Base-by-base conservation (phyloP, 306 rosid genomes). In the Lathyrus tuberosus region DNA sequence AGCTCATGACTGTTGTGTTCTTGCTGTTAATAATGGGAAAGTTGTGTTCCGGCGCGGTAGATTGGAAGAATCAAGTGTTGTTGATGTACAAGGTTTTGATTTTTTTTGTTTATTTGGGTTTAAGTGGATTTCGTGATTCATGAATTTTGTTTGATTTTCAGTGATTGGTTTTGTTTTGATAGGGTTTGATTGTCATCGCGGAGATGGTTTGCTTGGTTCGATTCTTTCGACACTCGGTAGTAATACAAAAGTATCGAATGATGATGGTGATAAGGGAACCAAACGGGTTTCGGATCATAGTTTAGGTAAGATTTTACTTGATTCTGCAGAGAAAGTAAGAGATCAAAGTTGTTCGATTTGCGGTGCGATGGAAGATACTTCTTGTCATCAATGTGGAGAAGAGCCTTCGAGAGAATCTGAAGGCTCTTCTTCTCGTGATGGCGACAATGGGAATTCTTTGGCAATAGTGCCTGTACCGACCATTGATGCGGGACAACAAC, bases 21-120 rank as follows among this genome's bases (percentile, higher is more conserved):
- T 91, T 30, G 91, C 97, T 73, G 87, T 91, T 43, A 70, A 84
- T 78, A 94, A 91, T 70, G 96, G 99, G 59, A 95, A 89, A 81
- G 78, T 91, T 63, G 86, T 84, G 53, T 95, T 89, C 69, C 74
- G 80, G 77, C 85, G 86, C 42, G 91, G 86, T 10, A 83, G 82
- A 15, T 82, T 78, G 31, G 80, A 71, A 17, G 81, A 70, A 22
- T 14, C 70, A 22, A 67, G 14, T 51, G 44, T 65, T 43, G 22
- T 43, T 60, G 70, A 74, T 35, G 69, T 74, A 35, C 84, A 81
- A 88, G 96, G 98, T 93, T 69, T 82, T 14, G 28, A 65, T 28
- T 76, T 71, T 69, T 48, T 35, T 35, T 35, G 58, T 20, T 35
- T 8, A 3, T 42, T 56, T 79, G 35, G 8, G 13, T 28, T 63